Evolutionary conservation across 306 rosid species (phyloP).

Genomic region (Purshia tridentata): DNA sequence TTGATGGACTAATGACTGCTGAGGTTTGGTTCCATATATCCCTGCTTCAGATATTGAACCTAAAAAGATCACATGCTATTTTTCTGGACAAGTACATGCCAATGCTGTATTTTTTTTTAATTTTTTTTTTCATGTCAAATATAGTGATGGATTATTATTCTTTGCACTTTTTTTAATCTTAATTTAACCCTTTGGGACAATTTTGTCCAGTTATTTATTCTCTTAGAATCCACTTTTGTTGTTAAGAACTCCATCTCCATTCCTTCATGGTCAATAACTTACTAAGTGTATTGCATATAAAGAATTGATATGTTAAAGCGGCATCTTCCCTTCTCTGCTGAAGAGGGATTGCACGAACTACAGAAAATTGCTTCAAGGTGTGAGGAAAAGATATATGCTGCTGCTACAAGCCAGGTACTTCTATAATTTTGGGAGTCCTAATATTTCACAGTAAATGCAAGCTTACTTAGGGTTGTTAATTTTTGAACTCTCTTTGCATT

Average conservation of each 20-base stretch:
- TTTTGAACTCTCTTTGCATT: not conserved
- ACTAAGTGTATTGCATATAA: slow-evolving; percentile 8
- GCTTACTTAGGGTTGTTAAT: not conserved
- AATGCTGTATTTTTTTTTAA: too few relatives aligned
- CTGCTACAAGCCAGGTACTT: slow-evolving; percentile 63
- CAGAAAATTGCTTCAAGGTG: slow-evolving; percentile 66
- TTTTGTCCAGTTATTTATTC: not conserved
- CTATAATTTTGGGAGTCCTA: not conserved
- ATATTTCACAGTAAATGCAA: not conserved
- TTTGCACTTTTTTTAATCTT: too few relatives aligned
- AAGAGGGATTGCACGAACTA: slow-evolving; percentile 61
- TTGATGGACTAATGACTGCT: too few relatives aligned
- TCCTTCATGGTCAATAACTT: slow-evolving; percentile 1
- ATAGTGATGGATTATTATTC: too few relatives aligned
- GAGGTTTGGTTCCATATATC: too few relatives aligned
- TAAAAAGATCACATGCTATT: too few relatives aligned
- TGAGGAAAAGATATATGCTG: slow-evolving; percentile 71
- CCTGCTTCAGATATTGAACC: too few relatives aligned
- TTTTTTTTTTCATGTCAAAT: too few relatives aligned
- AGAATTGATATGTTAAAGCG: slow-evolving; percentile 73
- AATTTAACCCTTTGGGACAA: not conserved
- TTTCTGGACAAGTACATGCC: too few relatives aligned
- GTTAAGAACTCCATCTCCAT: not conserved
- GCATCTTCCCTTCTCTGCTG: slow-evolving; percentile 59
- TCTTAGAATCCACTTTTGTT: not conserved